Evolutionary conservation across 441 rosid genomes (phyloP).

Genomic region (Pelargonium citronellum): DNA sequence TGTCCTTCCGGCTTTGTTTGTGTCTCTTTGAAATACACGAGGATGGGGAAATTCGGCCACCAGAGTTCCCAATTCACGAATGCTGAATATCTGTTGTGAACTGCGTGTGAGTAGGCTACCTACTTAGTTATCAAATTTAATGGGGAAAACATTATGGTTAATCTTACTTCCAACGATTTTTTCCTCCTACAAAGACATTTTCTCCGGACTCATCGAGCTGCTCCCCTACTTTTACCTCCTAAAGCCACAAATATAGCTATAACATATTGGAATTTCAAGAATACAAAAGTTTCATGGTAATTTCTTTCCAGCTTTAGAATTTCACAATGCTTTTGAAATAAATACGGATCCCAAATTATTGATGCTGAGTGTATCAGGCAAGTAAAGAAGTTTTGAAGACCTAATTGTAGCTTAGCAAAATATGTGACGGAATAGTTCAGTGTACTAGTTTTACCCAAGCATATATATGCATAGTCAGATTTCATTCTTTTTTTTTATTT

Average conservation of each 20-base stretch:
- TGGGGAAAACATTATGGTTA: not conserved
- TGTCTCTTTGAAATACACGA: conserved; percentile 68
- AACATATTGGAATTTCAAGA: not conserved
- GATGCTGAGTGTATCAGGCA: not conserved
- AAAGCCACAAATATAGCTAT: conserved; percentile 18
- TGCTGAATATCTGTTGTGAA: conserved; percentile 45
- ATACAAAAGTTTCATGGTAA: not conserved
- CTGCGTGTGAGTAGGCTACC: conserved; percentile 1
- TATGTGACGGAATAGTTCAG: too few species aligned
- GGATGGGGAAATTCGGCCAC: conserved; percentile 73
- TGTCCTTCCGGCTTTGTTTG: conserved; percentile 81
- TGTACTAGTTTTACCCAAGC: too few species aligned
- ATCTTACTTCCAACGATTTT: conserved; percentile 74
- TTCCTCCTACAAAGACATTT: conserved; percentile 68
- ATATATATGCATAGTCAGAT: too few species aligned
- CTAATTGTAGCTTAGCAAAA: not conserved
- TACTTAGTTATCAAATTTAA: conserved; percentile 5
- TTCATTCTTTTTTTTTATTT: too few species aligned
- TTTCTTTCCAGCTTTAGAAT: not conserved
- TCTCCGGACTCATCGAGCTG: conserved; percentile 64
- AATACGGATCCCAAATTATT: not conserved
- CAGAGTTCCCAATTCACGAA: conserved; percentile 81
- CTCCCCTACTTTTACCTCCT: conserved; percentile 69
- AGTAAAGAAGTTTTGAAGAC: not conserved
- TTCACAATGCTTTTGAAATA: not conserved